Conservation (phyloP, 352 stramenopile genomes). For the Globisporangium paddicum region DNA sequence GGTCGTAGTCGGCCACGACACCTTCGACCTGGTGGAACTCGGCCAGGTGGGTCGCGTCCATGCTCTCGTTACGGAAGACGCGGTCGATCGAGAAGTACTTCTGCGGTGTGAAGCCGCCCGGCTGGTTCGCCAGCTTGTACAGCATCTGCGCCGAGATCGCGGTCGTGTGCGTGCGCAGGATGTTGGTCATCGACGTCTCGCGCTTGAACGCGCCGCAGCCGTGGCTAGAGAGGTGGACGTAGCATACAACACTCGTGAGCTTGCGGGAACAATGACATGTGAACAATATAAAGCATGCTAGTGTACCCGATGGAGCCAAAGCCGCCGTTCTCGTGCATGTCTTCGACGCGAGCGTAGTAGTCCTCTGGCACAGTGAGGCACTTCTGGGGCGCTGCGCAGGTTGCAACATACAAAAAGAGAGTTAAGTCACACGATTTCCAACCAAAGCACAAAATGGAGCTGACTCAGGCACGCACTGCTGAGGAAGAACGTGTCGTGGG, state of each 20-base stretch:
- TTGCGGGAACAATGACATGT: not conserved
- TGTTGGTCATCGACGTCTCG: constrained; percentile 98
- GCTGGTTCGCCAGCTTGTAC: constrained; percentile 95
- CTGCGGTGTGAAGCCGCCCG: constrained; percentile 95
- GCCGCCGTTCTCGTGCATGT: constrained; percentile 97
- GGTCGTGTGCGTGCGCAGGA: constrained; percentile 99
- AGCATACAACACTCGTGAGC: not conserved
- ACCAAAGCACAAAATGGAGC: not conserved
- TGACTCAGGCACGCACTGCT: constrained; percentile 59
- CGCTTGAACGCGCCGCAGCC: constrained; percentile 87
- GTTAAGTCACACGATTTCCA: not conserved
- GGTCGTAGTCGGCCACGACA: constrained; percentile 98
- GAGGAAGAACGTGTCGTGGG: constrained; percentile 99
- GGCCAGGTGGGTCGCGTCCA: constrained; percentile 99
- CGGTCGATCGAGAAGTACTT: constrained; percentile 99
- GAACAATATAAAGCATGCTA: constrained; percentile 17
- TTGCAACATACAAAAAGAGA: not conserved
- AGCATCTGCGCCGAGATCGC: constrained; percentile 99
- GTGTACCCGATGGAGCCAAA: constrained; percentile 96
- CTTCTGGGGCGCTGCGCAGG: constrained; percentile 50
- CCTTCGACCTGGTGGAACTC: constrained; percentile 99
- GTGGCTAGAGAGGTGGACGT: constrained; percentile 28
- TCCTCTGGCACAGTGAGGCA: constrained; percentile 93
- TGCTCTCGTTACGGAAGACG: constrained; percentile 99
- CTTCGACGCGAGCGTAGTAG: constrained; percentile 98